Percentiles rank a stretch among this genome's conserved stretches.
phyloP scores from a whole-genome alignment of 495 filamentous ascomycete species.

The Hyaloscypha finlandica region DNA sequence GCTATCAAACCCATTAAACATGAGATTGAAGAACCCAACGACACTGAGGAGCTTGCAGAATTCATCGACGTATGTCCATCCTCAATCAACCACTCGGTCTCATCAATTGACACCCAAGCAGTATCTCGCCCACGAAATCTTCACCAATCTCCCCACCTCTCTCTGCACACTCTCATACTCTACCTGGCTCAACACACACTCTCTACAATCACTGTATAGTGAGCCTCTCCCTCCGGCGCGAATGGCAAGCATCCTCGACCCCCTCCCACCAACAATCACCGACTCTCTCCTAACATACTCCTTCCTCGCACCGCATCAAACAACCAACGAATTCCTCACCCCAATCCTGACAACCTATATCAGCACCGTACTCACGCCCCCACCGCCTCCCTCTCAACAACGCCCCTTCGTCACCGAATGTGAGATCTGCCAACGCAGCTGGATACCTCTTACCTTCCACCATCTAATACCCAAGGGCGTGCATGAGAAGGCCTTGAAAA shows the following conservation, averaged over 20 bases:
- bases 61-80: slow-evolving; percentile 51
- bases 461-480: slow-evolving; percentile 78
- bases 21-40: slow-evolving; percentile 31
- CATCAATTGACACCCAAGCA: slow-evolving; percentile 33
- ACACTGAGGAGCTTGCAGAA: slow-evolving; percentile 70
- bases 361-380: slow-evolving; percentile 51
- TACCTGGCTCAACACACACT: slow-evolving; percentile 47
- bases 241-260: slow-evolving; percentile 58
- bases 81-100: background rate
- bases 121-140: slow-evolving; percentile 73
- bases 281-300: slow-evolving; percentile 30
- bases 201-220: slow-evolving; percentile 51
- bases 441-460: slow-evolving; percentile 80
- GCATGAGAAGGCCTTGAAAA: slow-evolving; percentile 76
- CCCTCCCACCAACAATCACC: slow-evolving; percentile 58
- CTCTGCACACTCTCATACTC: slow-evolving; percentile 65
- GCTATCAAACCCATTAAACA: slow-evolving; percentile 25
- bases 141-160: slow-evolving; percentile 58
- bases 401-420: slow-evolving; percentile 55
- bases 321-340: slow-evolving; percentile 56
- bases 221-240: slow-evolving; percentile 47
- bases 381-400: slow-evolving; percentile 60
- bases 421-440: slow-evolving; percentile 79
- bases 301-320: slow-evolving; percentile 38
- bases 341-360: slow-evolving; percentile 64